Evolutionary conservation across 2,329 filamentous ascomycete species (phyloP), one percentile per base, ranked within the genome.

Genomic region (Triangularia setosa): DNA sequence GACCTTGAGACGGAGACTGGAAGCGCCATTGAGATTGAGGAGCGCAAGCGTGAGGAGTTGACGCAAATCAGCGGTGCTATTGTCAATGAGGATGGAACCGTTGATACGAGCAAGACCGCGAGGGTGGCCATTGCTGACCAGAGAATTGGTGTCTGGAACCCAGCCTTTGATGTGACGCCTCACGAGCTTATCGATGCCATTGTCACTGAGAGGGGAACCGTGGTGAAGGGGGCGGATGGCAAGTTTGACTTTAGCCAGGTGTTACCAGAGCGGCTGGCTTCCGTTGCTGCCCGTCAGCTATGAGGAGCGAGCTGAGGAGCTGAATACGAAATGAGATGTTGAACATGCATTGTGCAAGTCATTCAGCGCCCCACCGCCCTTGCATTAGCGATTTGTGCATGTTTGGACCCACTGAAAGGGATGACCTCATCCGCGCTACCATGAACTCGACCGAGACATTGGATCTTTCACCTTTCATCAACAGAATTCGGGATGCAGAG

Each of bases 101-200:
- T 94, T 0, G 86, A 92, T 69, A 77, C 87, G 23, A 81, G 78
- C 57, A 81, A 81, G 59, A 87, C 87, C 18, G 89, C 89, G 63
- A 87, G 89, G 12, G 86, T 98, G 30, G 92, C 90, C 52, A 94
- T 92, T 60, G 94, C 94, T 0, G 84, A 89, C 68, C 85, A 87
- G 73, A 87, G 87, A 1, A 93, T 98, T 67, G 81, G 85, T 48
- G 93, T 98, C 8, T 99, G 95, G 93, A 99, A 99, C 75, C 95
- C 95, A 30, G 91, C 93, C 0, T 99, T 99, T 74, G 95, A 99
- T 73, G 91, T 99, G 33, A 99, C 95, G 9, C 94, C 95, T 0
- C 87, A 90, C 40, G 86, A 87, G 67, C 80, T 97, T 61, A 97
- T 99, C 69, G 95, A 99, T 76, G 93, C 91, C 1, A 90, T 99